phyloP scores from a whole-genome alignment of 2,329 filamentous ascomycete species.

The Curvularia eragrostidis region DNA sequence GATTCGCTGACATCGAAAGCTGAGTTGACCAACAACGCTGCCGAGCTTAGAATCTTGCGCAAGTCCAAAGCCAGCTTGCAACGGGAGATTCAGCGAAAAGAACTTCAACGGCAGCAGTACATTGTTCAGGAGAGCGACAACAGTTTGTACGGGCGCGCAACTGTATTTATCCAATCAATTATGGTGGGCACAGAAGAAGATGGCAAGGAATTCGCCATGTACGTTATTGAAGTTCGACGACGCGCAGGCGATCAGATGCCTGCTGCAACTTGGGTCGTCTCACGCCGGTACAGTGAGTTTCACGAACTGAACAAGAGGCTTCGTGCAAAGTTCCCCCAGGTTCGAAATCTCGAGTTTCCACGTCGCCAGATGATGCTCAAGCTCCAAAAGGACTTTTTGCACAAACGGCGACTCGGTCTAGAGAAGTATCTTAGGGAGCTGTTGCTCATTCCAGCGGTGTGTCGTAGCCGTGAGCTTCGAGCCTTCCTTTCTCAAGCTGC shows the following conservation, averaged over 20 bases:
- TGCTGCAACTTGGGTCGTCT: slow-evolving; percentile 91
- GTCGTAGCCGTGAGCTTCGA: slow-evolving; percentile 87
- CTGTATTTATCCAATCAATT: slow-evolving; percentile 87
- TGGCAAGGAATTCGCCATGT: slow-evolving; percentile 90
- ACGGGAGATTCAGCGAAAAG: slow-evolving; percentile 89
- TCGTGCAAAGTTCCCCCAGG: slow-evolving; percentile 82
- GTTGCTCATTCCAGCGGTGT: slow-evolving; percentile 87
- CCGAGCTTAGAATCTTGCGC: slow-evolving; percentile 86
- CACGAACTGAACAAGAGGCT: slow-evolving; percentile 92
- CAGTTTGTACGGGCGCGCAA: slow-evolving; percentile 90
- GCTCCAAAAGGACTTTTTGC: slow-evolving; percentile 91
- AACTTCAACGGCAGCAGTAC: slow-evolving; percentile 95
- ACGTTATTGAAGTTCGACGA: slow-evolving; percentile 88
- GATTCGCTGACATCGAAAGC: slow-evolving; percentile 93
- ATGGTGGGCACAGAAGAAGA: slow-evolving; percentile 92
- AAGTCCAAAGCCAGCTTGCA: slow-evolving; percentile 95
- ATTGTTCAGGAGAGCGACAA: slow-evolving; percentile 98
- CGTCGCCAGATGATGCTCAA: slow-evolving; percentile 93
- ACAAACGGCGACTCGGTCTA: slow-evolving; percentile 82
- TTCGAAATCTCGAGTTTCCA: slow-evolving; percentile 90
- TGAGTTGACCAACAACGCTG: slow-evolving; percentile 94
- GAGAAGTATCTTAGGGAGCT: slow-evolving; percentile 84
- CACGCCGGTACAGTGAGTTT: slow-evolving; percentile 95
- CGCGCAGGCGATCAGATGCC: slow-evolving; percentile 95
- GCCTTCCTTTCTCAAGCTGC: slow-evolving; percentile 90